Conservation (phyloP, 2,329 filamentous ascomycete species). For the Trichoderma sp. region DNA sequence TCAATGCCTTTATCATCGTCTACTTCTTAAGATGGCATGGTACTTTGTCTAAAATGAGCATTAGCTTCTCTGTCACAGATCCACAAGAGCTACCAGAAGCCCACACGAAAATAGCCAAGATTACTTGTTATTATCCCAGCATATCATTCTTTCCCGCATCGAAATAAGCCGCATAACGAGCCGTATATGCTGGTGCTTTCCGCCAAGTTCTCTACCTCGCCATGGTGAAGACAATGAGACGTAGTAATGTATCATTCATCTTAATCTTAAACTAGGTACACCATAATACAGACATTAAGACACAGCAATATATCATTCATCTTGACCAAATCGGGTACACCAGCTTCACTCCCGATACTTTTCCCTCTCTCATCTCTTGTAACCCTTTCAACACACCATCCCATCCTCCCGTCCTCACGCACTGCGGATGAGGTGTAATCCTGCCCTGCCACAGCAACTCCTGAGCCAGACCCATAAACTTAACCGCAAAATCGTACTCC, state of each 20-base stretch:
- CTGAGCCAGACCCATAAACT: conserved; percentile 36
- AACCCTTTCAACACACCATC: conserved; percentile 32
- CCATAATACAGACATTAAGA: background rate
- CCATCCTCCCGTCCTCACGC: conserved; percentile 26
- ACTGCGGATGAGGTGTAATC: conserved; percentile 36
- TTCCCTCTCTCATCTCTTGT: conserved; percentile 31
- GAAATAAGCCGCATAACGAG: no score
- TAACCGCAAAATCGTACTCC: conserved; percentile 36
- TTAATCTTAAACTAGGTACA: no score
- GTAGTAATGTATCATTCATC: no score
- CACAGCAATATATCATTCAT: background rate
- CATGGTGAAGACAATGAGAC: no score
- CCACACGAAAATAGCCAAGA: background rate
- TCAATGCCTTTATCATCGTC: background rate
- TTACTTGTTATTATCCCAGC: background rate
- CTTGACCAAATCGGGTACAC: conserved; percentile 36
- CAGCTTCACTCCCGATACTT: conserved; percentile 43
- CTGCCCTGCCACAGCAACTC: conserved; percentile 36
- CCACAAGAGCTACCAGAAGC: background rate
- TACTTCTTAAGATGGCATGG: background rate
- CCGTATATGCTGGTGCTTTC: no score
- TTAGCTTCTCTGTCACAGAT: background rate
- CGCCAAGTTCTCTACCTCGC: no score
- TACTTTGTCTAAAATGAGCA: background rate
- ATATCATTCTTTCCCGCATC: background rate